These are phyloP conservation scores for Mentha longifolia DNA, from an alignment of 257 asterid genomes.

Conservation along the genomic window DNA sequence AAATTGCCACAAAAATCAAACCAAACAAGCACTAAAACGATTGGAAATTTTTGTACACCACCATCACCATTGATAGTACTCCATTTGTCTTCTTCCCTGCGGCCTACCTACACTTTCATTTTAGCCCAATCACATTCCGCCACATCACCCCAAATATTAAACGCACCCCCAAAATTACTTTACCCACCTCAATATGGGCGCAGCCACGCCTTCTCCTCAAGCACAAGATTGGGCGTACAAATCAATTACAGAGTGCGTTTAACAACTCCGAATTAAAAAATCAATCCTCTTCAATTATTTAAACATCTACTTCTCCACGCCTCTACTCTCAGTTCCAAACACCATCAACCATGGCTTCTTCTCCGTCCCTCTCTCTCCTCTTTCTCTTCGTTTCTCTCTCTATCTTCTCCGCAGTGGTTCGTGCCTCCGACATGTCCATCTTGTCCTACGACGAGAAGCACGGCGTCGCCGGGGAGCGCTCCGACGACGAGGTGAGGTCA, in stretches of 20 bases:
- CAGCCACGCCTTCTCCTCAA: neutral
- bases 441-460: conserved; percentile 50
- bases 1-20: neutral
- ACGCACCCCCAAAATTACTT: neutral
- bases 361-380: conserved; percentile 13
- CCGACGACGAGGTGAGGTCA: conserved; percentile 54
- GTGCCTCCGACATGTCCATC: conserved; percentile 72
- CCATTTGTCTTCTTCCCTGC: conserved; percentile 5
- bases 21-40: neutral
- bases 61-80: neutral
- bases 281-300: conserved; percentile 29
- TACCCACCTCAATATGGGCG: neutral
- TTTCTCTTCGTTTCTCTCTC: conserved; percentile 32
- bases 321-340: neutral
- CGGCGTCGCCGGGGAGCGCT: conserved; percentile 26
- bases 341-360: conserved; percentile 25
- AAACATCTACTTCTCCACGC: conserved; percentile 3
- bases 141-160: neutral
- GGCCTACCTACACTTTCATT: neutral
- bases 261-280: neutral
- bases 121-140: neutral
- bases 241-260: neutral
- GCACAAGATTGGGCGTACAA: neutral
- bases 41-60: neutral
- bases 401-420: conserved; percentile 14